phyloP scores from a whole-genome alignment of 371 early-diverging fungal species.

The Zychaea mexicana region DNA sequence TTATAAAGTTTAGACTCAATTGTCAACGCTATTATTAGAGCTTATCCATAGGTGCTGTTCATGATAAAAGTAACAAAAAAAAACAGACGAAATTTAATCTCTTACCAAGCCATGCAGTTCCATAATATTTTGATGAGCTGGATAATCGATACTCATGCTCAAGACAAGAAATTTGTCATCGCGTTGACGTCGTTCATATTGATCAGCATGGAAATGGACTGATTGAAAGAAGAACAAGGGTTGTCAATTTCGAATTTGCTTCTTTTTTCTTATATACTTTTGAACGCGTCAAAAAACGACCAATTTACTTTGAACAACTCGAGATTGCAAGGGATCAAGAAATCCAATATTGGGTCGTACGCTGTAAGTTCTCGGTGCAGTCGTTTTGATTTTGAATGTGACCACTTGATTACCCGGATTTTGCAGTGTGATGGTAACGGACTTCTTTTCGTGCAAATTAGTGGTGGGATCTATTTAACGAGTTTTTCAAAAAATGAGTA shows the following conservation, averaged over 20 bases:
- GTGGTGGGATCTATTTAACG: no score
- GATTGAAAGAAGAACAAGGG: neutral
- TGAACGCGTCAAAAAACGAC: constrained; percentile 17
- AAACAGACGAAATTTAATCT: neutral
- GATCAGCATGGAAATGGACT: constrained; percentile 77
- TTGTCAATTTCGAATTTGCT: no score
- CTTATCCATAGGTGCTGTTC: no score
- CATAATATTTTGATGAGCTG: constrained; percentile 73
- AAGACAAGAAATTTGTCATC: constrained; percentile 86
- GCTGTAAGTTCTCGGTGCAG: constrained; percentile 83
- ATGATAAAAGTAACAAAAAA: no score
- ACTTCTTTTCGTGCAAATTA: no score
- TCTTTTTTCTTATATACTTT: no score
- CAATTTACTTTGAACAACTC: constrained; percentile 17
- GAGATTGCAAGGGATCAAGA: constrained; percentile 56
- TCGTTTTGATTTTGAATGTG: constrained; percentile 85
- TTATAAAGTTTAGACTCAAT: constrained; percentile 30
- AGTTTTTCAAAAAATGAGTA: no score
- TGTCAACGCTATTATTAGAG: neutral
- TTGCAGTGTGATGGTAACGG: neutral
- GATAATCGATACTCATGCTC: constrained; percentile 11
- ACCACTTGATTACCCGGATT: constrained; percentile 22
- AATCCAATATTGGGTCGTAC: constrained; percentile 79
- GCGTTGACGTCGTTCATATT: constrained; percentile 71
- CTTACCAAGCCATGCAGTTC: constrained; percentile 27